These are phyloP conservation scores for Sporormia fimetaria DNA, from an alignment of 495 filamentous ascomycete species.

Conservation along the genomic window DNA sequence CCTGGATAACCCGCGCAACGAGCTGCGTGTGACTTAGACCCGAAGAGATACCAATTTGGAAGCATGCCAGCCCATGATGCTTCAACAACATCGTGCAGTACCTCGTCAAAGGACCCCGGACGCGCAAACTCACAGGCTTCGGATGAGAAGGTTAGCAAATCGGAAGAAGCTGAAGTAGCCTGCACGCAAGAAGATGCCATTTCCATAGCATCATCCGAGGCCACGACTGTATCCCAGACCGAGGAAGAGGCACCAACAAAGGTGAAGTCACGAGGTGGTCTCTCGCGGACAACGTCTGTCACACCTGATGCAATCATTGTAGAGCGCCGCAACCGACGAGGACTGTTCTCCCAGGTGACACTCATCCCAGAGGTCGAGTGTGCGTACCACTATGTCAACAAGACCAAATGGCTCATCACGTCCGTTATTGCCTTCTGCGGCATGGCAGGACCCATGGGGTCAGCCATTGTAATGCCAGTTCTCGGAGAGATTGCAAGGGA, in stretches of 20 bases:
- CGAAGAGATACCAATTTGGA: no score
- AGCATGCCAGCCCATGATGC: no score
- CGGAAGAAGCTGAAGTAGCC: slow-evolving; percentile 18
- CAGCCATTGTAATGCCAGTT: slow-evolving; percentile 71
- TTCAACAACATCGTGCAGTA: no score
- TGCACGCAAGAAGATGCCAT: slow-evolving; percentile 15
- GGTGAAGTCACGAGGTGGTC: slow-evolving; percentile 4
- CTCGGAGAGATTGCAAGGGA: slow-evolving; percentile 57
- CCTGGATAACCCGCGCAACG: no score
- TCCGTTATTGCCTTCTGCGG: slow-evolving; percentile 65
- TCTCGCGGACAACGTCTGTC: slow-evolving; percentile 16
- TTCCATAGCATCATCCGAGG: slow-evolving; percentile 12
- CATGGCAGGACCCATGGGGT: slow-evolving; percentile 71
- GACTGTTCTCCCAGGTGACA: slow-evolving; percentile 59
- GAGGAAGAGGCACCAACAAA: background rate
- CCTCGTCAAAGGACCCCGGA: no score
- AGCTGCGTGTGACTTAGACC: no score
- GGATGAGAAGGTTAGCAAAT: background rate
- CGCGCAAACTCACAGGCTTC: background rate
- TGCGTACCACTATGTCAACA: slow-evolving; percentile 58
- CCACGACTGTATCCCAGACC: slow-evolving; percentile 14
- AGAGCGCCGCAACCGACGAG: slow-evolving; percentile 56
- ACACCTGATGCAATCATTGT: slow-evolving; percentile 39
- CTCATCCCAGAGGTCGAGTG: slow-evolving; percentile 74
- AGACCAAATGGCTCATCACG: slow-evolving; percentile 79